Percentiles rank a stretch among this genome's conserved stretches.
Conservation (phyloP, 768 basidiomycete species). For the Podaxis pistillaris region DNA sequence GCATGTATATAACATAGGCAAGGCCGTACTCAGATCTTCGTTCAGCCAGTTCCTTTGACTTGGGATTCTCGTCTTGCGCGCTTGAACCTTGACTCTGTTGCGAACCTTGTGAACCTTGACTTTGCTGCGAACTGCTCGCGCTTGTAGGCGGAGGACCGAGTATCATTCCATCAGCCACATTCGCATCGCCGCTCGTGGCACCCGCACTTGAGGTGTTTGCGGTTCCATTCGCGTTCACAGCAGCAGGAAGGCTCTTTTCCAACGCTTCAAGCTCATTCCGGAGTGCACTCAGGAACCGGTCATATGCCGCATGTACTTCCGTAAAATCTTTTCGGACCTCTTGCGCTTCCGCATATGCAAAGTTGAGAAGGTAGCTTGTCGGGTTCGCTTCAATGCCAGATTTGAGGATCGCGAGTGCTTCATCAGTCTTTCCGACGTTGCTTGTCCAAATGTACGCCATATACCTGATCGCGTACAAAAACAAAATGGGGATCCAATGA, state of each 20-base stretch:
- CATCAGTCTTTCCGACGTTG: slow-evolving; percentile 73
- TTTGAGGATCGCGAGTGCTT: slow-evolving; percentile 77
- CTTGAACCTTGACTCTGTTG: slow-evolving; percentile 18
- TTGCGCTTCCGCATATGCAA: slow-evolving; percentile 80
- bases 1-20: slow-evolving; percentile 89
- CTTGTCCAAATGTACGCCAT: slow-evolving; percentile 87
- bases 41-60: slow-evolving; percentile 53
- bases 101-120: background rate
- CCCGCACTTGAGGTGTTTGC: slow-evolving; percentile 33
- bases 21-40: slow-evolving; percentile 71
- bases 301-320: slow-evolving; percentile 71
- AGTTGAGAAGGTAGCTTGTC: slow-evolving; percentile 82
- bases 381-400: slow-evolving; percentile 89
- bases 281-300: slow-evolving; percentile 68
- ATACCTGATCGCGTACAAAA: slow-evolving; percentile 55
- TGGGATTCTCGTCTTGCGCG: slow-evolving; percentile 56
- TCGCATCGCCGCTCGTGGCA: slow-evolving; percentile 24
- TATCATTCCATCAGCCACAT: background rate
- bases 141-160: background rate
- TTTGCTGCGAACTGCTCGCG: slow-evolving; percentile 8
- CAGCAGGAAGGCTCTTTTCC: slow-evolving; percentile 42
- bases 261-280: slow-evolving; percentile 60
- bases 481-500: background rate
- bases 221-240: slow-evolving; percentile 8
- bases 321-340: slow-evolving; percentile 54